Base-by-base conservation (phyloP, 208 protist genomes). In the Borovskyia barvae region DNA sequence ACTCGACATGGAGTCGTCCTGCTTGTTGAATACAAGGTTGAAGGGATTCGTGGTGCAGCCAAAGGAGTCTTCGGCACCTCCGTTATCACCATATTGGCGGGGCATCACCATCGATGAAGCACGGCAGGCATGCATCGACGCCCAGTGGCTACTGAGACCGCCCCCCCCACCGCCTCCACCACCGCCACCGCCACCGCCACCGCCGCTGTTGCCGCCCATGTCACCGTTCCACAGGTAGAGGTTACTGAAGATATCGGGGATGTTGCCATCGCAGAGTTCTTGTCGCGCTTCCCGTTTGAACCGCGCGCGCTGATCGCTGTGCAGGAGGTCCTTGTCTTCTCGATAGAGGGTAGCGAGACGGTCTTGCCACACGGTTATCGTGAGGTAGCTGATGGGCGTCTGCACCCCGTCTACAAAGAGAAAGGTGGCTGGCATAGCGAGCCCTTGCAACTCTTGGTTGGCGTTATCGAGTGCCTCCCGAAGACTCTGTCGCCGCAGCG, bases 351-450 rank as follows among this genome's bases (percentile, higher is more conserved):
- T 54, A 4, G 54, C 25, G 5, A 82, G 47, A 14, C 67, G 60
- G 40, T 87, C 72, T 59, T 87, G 80, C 80, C 80, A 87, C 11
- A 60, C 56, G 9, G 80, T 67, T 24, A 82, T 49, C 11, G 75
- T 64, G 11, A 87, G 43, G 55, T 76, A 64, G 42, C 62, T 57
- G 11, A 72, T 30, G 12, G 73, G 72, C 8, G 54, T 57, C 57
- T 82, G 80, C 24, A 87, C n/a, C 4, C 52, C 53, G 60, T 73
- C 70, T 45, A 76, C 42, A 35, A 61, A 48, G 62, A 79, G 73
- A 41, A 60, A 56, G n/a, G 58, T 41, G 33, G 51, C 46, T 28
- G 39, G 50, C 17, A 48, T 14, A 17, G 66, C 37, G 7, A 61
- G 29, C 2, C 29, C 6, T 24, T 64, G 60, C 55, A 68, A 59